Base-by-base conservation (phyloP, 2,329 filamentous ascomycete species). In the Botrytis fragariae region DNA sequence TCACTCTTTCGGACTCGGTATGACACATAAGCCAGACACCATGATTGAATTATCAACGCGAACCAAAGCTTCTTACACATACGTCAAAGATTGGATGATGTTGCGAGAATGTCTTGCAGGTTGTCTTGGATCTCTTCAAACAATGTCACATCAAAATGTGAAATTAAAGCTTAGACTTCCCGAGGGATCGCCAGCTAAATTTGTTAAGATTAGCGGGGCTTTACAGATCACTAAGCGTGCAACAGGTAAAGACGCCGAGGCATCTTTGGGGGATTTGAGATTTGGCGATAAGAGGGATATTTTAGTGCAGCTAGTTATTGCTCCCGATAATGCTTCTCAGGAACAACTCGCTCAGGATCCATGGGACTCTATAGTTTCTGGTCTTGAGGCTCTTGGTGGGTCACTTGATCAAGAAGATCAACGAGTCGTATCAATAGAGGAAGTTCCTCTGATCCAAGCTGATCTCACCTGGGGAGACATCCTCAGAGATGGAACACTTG, bases 71-170 rank as follows among this genome's bases (percentile, higher is more conserved):
- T 97, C 94, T 1, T 99, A 98, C 81, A 97, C 94, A 1, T 99
- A 98, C 79, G 95, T 99, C 78, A 99, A 98, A 84, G 96, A 99
- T 82, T 99, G 96, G 96, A 98, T 98, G 95, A 99, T 98, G 95
- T 88, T 99, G 51, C 92, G 96, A 42, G 96, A 99, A 82, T 98
- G 96, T 81, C 87, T 98, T 62, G 96, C 95, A 37, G 96, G 96
- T 61, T 98, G 95, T 79, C 85, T 99, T 42, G 96, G 96, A 64
- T 91, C 94, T 22, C 88, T 98, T 81, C 96, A 99, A 82, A 94
- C 93, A 3, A 91, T 94, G 42, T 98, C 96, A n/a, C 96, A 99
- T 81, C 96, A 98, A 82, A 98, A 98, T 80, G 96, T 97, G 73
- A 98, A 97, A 85, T 87, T 99, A 72, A 97, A 97, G 85, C 89